Percentiles rank a stretch among this genome's conserved stretches.
phyloP scores from a whole-genome alignment of 805 yeast genomes.

The Candida orba region DNA sequence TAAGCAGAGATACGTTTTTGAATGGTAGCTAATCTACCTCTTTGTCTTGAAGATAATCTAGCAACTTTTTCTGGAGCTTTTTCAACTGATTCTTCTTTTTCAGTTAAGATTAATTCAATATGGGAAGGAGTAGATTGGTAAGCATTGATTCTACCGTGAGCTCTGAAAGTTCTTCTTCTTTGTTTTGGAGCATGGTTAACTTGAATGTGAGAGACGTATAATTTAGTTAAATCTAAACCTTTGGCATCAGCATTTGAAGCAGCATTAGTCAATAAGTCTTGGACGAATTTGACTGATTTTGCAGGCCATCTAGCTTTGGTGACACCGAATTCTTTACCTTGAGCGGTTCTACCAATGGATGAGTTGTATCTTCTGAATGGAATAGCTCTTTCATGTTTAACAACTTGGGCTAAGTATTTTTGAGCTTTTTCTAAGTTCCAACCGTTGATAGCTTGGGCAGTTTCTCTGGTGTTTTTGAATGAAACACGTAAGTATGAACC shows the following conservation, averaged over 20 bases:
- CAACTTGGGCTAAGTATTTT: conserved; percentile 89
- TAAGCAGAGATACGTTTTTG: conserved; percentile 81
- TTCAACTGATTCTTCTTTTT: conserved; percentile 88
- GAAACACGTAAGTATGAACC: conserved; percentile 99
- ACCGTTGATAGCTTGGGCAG: conserved; percentile 97
- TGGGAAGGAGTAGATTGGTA: conserved; percentile 99
- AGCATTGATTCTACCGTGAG: conserved; percentile 99
- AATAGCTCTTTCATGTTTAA: conserved; percentile 98
- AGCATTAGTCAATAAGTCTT: conserved; percentile 94
- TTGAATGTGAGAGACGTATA: conserved; percentile 96
- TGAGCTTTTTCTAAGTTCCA: conserved; percentile 97
- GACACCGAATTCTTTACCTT: conserved; percentile 99
- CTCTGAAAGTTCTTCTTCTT: conserved; percentile 99
- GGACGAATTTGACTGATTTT: conserved; percentile 92
- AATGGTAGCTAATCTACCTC: conserved; percentile 74
- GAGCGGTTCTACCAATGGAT: conserved; percentile 98
- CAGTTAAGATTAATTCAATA: conserved; percentile 95
- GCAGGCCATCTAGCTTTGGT: conserved; percentile 99
- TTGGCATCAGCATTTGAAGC: conserved; percentile 98
- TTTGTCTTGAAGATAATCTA: conserved; percentile 85
- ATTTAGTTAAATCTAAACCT: conserved; percentile 94
- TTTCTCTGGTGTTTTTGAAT: conserved; percentile 99
- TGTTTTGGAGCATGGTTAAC: conserved; percentile 99
- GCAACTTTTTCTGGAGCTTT: conserved; percentile 75
- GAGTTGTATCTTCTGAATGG: conserved; percentile 98